phyloP scores from a whole-genome alignment of 805 yeast genomes.

The Candida suzukii region DNA sequence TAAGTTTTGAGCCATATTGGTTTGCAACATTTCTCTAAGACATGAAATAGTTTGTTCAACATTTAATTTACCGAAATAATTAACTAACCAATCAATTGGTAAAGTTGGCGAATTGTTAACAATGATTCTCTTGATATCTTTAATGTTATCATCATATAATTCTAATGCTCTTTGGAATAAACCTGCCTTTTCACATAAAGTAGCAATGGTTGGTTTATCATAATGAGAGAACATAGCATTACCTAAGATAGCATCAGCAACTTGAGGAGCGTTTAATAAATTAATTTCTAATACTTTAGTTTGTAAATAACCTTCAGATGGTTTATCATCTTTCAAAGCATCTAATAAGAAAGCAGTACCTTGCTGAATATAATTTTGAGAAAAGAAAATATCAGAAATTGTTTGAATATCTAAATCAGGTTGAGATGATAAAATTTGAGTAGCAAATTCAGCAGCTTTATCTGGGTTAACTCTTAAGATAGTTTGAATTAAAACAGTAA shows the following conservation, averaged over 20 bases:
- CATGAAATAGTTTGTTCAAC: conserved; percentile 90
- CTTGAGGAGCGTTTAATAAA: conserved; percentile 95
- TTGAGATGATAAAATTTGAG: conserved; percentile 58
- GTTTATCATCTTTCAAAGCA: conserved; percentile 88
- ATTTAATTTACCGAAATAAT: conserved; percentile 86
- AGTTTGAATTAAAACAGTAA: conserved; percentile 81
- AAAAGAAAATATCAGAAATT: conserved; percentile 87
- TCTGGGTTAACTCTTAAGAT: conserved; percentile 93
- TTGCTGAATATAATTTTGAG: conserved; percentile 92
- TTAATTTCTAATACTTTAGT: conserved; percentile 91
- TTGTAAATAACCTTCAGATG: conserved; percentile 93
- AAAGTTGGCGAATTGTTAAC: conserved; percentile 69
- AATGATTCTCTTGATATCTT: conserved; percentile 91
- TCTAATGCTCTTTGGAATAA: conserved; percentile 92
- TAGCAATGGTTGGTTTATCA: conserved; percentile 89
- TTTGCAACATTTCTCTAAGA: conserved; percentile 76
- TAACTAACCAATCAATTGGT: conserved; percentile 90
- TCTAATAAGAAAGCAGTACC: conserved; percentile 96
- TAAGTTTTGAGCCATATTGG: conserved; percentile 76
- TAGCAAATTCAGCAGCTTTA: conserved; percentile 95
- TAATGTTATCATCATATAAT: conserved; percentile 88
- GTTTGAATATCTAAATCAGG: conserved; percentile 76
- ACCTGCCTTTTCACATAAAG: conserved; percentile 93
- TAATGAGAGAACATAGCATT: conserved; percentile 93
- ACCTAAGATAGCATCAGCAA: conserved; percentile 97